Evolutionary conservation across 768 basidiomycete species (phyloP), one percentile per base, ranked within the genome.

Genomic region (Crucibulum laeve): DNA sequence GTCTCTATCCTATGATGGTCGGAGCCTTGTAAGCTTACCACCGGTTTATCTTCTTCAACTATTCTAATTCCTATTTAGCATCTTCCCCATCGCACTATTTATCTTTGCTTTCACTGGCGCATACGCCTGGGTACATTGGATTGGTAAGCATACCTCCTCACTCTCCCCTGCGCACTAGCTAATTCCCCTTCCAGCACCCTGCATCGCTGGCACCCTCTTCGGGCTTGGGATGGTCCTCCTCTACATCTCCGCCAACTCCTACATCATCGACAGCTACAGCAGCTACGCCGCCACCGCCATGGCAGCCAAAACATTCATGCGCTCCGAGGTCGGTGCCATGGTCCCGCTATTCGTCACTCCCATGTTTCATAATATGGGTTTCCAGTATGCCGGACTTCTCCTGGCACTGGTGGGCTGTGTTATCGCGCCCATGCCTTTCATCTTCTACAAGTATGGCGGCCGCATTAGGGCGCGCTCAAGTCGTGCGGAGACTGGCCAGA

Each of bases 101-200:
- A 59, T 71, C 37, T 70, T 76, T 46, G 70, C 70, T 1, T 70
- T 69, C 53, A 70, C 70, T 8, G 70, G 70, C 13, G 70, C 59
- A n/a, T 71, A 67, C 47, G 36, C 50, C 10, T 52, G 49, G 45
- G 67, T 73, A 0, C 62, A 70, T 51, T 71, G 64, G 61, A 68
- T 70, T 3, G 64, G 58, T 53, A 43, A 5, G 59, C 39, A 11
- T 14, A n/a, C 7, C 25, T 28, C 13, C 10, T 32, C 14, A 36
- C 19, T 26, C 36, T 22, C 33, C 22, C 22, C 7, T 30, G 28
- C 28, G 15, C 10, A 10, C 28, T 43, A 40, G 14, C 28, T 25
- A 25, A 36, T 15, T 18, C 21, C 10, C 38, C 36, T 18, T 45
- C 14, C 28, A 58, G 63, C 58, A 7, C 63, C 64, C 13, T 67